A percentile compares a stretch with the other conserved stretches of the same genome.
phyloP scores from a whole-genome alignment of 2,329 filamentous ascomycete genomes.

The Fusarium denticulatum region DNA sequence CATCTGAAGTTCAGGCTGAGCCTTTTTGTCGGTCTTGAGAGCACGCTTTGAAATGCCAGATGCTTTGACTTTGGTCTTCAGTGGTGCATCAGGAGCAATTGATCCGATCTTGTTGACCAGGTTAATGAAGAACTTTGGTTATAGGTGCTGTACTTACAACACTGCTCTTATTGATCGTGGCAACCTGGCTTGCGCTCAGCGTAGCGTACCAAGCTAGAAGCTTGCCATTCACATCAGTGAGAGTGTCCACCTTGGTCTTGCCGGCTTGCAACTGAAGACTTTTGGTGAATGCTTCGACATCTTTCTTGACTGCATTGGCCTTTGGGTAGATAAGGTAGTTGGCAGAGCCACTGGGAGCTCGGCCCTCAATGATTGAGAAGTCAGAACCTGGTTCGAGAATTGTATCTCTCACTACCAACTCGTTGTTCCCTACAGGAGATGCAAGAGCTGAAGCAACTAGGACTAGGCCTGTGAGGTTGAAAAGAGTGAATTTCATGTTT shows the following conservation, averaged over 20 bases:
- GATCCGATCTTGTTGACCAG: fast-evolving
- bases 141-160: not conserved
- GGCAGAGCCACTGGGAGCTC: not conserved
- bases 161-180: not conserved
- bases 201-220: not conserved
- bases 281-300: not conserved
- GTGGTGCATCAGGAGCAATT: not conserved
- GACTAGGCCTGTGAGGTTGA: fast-evolving
- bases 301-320: not conserved
- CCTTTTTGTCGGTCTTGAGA: not conserved
- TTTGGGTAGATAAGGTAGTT: not conserved
- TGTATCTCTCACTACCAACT: not conserved
- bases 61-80: fast-evolving
- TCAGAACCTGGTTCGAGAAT: not conserved
- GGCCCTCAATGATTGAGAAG: not conserved
- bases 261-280: not conserved
- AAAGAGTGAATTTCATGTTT: not conserved
- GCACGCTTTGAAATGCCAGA: not conserved
- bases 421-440: not conserved
- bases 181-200: not conserved
- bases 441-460: no score
- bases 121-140: fast-evolving
- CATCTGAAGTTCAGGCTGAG: not conserved
- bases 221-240: not conserved
- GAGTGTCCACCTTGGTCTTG: not conserved